A percentile compares a stretch with the other conserved stretches of the same genome.
These are phyloP conservation scores for Phytophthora pseudosyringae DNA, from an alignment of 352 stramenopile species.

Conservation along the genomic window DNA sequence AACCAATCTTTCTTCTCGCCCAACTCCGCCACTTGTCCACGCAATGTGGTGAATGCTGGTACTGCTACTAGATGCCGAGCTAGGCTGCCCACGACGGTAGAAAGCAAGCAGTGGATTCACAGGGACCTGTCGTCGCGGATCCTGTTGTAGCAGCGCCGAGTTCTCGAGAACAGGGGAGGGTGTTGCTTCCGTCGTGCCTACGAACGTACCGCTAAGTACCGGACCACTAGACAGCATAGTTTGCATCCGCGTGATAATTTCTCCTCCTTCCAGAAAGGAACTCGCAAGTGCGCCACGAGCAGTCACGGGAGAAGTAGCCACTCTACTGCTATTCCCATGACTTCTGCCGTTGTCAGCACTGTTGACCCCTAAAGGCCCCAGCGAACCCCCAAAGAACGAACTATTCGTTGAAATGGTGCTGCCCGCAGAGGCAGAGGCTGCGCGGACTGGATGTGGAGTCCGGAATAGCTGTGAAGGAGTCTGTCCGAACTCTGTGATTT, in stretches of 20 bases:
- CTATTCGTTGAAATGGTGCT: constrained; percentile 16
- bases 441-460: constrained; percentile 69
- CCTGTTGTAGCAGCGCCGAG: constrained; percentile 54
- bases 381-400: constrained; percentile 25
- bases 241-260: constrained; percentile 74
- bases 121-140: constrained; percentile 52
- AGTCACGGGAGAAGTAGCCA: constrained; percentile 35
- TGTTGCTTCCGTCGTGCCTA: constrained; percentile 30
- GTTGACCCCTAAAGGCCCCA: constrained; percentile 12
- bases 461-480: constrained; percentile 95
- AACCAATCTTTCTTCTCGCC: constrained; percentile 56
- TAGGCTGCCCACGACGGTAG: constrained; percentile 40
- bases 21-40: constrained; percentile 52
- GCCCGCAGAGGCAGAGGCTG: constrained; percentile 4
- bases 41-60: constrained; percentile 54
- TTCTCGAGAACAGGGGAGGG: constrained; percentile 52
- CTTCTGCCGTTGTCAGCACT: constrained; percentile 7
- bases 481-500: constrained; percentile 99
- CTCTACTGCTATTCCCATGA: background rate
- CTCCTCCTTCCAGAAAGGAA: constrained; percentile 73
- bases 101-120: constrained; percentile 54
- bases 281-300: constrained; percentile 45
- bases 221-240: constrained; percentile 60
- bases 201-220: constrained; percentile 28
- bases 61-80: constrained; percentile 1